Evolutionary conservation across 352 stramenopile genomes (phyloP).

Genomic region (Globisporangium apiculatum): DNA sequence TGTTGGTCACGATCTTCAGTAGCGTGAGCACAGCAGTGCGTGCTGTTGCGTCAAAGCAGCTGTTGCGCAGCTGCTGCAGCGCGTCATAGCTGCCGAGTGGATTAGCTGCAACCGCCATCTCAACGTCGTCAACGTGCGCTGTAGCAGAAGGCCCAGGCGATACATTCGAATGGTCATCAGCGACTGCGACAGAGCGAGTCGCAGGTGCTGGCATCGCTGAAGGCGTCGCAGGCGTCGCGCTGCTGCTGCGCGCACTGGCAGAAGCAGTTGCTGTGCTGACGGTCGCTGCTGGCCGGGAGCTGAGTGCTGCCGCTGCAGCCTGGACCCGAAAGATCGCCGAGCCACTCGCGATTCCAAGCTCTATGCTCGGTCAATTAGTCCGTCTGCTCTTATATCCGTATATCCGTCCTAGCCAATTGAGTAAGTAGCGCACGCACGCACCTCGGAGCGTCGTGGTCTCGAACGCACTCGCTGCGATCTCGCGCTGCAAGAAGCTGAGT

Average conservation of each 20-base stretch:
- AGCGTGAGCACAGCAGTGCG: slow-evolving; percentile 50
- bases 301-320: slow-evolving; percentile 2
- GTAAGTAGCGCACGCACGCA: slow-evolving; percentile 7
- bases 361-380: slow-evolving; percentile 15
- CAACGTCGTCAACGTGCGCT: slow-evolving; percentile 20
- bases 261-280: not conserved
- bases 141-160: not conserved
- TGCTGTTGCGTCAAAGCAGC: slow-evolving; percentile 70
- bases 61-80: slow-evolving; percentile 66
- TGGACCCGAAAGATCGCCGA: slow-evolving; percentile 84
- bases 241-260: not conserved
- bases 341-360: slow-evolving; percentile 70
- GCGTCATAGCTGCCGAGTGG: slow-evolving; percentile 47
- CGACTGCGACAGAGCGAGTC: not conserved
- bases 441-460: slow-evolving; percentile 58
- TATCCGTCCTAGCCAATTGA: no score
- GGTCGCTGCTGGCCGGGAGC: not conserved
- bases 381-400: no score
- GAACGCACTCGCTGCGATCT: slow-evolving; percentile 51
- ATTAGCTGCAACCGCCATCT: slow-evolving; percentile 20
- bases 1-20: slow-evolving; percentile 84
- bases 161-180: not conserved
- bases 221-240: not conserved
- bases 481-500: slow-evolving; percentile 71
- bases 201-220: not conserved